phyloP scores from a whole-genome alignment of 768 basidiomycete genomes.

The Suillus fuscotomentosus region DNA sequence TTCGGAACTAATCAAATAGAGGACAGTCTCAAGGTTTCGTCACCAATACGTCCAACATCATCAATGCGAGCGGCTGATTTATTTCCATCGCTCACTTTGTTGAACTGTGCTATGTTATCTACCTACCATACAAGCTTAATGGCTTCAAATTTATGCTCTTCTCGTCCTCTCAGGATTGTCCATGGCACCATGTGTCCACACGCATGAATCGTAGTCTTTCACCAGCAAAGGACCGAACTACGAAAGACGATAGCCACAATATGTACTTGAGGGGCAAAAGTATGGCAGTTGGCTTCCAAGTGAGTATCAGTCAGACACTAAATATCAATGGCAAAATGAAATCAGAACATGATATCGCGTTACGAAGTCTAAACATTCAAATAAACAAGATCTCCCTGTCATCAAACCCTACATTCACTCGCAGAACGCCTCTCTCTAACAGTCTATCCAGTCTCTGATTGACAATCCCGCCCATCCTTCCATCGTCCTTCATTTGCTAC shows the following conservation, averaged over 20 bases:
- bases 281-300: not conserved
- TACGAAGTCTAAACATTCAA: not conserved
- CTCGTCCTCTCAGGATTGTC: not conserved
- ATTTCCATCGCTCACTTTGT: not conserved
- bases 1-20: not conserved
- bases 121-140: not conserved
- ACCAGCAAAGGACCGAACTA: not conserved
- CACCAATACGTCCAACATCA: conserved; percentile 34
- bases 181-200: not conserved
- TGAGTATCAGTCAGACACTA: not conserved
- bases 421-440: conserved; percentile 26
- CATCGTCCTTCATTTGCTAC: conserved; percentile 31
- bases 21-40: conserved; percentile 54
- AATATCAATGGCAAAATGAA: not conserved
- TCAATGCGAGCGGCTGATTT: conserved; percentile 13
- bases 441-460: conserved; percentile 19
- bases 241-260: not conserved
- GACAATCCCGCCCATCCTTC: conserved; percentile 22
- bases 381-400: conserved; percentile 25
- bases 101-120: not conserved
- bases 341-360: not conserved
- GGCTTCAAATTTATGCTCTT: not conserved
- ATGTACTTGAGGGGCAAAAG: not conserved
- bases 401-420: conserved; percentile 30
- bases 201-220: not conserved